A percentile compares a stretch with the other conserved stretches of the same genome.
Conservation (phyloP, 495 filamentous ascomycete species). For the Neurospora sp. region DNA sequence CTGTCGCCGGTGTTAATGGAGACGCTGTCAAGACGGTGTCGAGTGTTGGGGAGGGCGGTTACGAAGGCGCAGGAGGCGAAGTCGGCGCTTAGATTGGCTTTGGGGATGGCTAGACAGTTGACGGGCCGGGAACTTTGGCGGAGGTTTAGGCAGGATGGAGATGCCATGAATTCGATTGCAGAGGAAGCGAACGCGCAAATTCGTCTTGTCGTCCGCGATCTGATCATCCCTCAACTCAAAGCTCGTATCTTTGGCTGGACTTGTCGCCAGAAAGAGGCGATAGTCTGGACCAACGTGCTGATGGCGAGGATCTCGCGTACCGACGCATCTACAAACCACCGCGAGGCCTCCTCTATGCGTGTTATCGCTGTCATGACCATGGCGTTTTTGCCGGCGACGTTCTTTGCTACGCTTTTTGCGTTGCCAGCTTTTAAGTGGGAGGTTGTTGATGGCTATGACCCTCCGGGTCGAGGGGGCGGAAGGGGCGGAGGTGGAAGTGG, state of each 20-base stretch:
- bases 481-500: not conserved
- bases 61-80: not conserved
- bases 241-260: not conserved
- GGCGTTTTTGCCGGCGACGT: slow-evolving; percentile 5
- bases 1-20: not conserved
- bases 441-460: not conserved
- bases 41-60: not conserved
- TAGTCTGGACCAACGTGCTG: not conserved
- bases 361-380: slow-evolving; percentile 7
- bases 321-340: not conserved
- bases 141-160: too few relatives aligned
- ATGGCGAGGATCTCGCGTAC: not conserved
- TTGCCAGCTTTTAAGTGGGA: slow-evolving; percentile 26
- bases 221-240: not conserved
- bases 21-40: not conserved
- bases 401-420: slow-evolving; percentile 26
- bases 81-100: not conserved
- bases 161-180: not conserved
- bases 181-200: not conserved
- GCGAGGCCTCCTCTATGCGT: slow-evolving; percentile 2
- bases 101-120: not conserved
- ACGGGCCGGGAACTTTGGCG: not conserved
- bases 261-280: not conserved
- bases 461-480: not conserved
- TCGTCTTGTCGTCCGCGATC: not conserved